These are phyloP conservation scores for Exserohilum turcica DNA, from an alignment of 2,329 filamentous ascomycete genomes.

Conservation along the genomic window DNA sequence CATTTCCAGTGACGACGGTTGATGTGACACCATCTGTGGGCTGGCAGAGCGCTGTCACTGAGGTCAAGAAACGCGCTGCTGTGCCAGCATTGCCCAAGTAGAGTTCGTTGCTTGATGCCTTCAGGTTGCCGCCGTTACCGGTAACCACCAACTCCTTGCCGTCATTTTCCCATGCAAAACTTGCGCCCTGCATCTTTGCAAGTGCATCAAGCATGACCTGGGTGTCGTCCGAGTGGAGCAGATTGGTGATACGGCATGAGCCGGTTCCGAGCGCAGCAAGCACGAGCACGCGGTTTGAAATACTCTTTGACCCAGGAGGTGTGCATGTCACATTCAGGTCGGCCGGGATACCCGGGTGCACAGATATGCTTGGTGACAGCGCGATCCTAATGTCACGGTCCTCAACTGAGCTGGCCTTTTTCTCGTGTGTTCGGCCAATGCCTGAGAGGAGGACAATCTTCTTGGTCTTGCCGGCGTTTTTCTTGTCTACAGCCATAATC, in stretches of 20 bases:
- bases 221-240: slow-evolving; percentile 95
- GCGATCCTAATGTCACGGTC: slow-evolving; percentile 83
- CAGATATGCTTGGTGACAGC: slow-evolving; percentile 76
- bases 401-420: slow-evolving; percentile 84
- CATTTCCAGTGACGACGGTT: slow-evolving; percentile 88
- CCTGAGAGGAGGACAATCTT: slow-evolving; percentile 91
- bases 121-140: slow-evolving; percentile 85
- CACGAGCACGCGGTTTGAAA: slow-evolving; percentile 94
- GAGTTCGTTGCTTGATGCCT: slow-evolving; percentile 74
- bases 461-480: slow-evolving; percentile 94
- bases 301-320: slow-evolving; percentile 95
- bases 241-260: slow-evolving; percentile 84
- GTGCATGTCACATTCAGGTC: slow-evolving; percentile 74
- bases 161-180: slow-evolving; percentile 91
- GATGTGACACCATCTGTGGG: slow-evolving; percentile 65
- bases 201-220: slow-evolving; percentile 98
- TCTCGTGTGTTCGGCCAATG: slow-evolving; percentile 87
- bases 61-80: slow-evolving; percentile 92
- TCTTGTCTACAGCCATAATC: slow-evolving; percentile 99
- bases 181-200: slow-evolving; percentile 78
- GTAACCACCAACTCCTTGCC: slow-evolving; percentile 89
- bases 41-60: slow-evolving; percentile 82
- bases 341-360: slow-evolving; percentile 72
- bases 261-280: slow-evolving; percentile 88
- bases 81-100: slow-evolving; percentile 98